Evolutionary conservation across 352 stramenopile species (phyloP).

Genomic region (Pythium oligandrum): DNA sequence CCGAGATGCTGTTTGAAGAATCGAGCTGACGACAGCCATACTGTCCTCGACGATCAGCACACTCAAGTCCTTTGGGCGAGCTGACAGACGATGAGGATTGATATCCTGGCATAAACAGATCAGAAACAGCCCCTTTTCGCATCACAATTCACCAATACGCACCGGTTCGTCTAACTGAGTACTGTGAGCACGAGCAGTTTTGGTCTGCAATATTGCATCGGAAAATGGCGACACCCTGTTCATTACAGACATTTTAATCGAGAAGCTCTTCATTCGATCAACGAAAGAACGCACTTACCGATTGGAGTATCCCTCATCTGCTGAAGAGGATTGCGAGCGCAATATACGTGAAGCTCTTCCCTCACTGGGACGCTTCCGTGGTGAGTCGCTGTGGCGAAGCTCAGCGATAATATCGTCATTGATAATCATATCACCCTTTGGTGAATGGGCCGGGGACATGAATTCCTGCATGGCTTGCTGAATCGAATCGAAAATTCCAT

Average conservation of each 20-base stretch:
- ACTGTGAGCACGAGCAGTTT: background rate
- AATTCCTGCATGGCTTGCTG: slow-evolving; percentile 76
- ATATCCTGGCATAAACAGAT: slow-evolving; percentile 4
- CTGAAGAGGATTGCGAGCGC: background rate
- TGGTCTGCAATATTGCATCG: background rate
- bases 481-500: slow-evolving; percentile 74
- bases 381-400: slow-evolving; percentile 30
- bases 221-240: background rate
- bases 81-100: slow-evolving; percentile 5
- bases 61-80: slow-evolving; percentile 34
- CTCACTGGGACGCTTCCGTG: slow-evolving; percentile 13
- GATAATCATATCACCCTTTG: slow-evolving; percentile 52
- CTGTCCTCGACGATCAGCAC: slow-evolving; percentile 60
- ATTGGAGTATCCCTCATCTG: background rate
- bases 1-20: slow-evolving; percentile 62
- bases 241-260: slow-evolving; percentile 1
- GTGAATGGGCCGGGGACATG: slow-evolving; percentile 20
- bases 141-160: no score
- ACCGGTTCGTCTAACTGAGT: no score
- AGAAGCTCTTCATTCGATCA: background rate
- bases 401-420: slow-evolving; percentile 69
- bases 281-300: background rate
- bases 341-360: background rate
- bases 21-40: slow-evolving; percentile 70
- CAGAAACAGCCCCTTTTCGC: background rate